Percentiles rank a stretch among this genome's conserved stretches.
Evolutionary conservation across 495 filamentous ascomycete species (phyloP).

Genomic region (Poronia punctata): DNA sequence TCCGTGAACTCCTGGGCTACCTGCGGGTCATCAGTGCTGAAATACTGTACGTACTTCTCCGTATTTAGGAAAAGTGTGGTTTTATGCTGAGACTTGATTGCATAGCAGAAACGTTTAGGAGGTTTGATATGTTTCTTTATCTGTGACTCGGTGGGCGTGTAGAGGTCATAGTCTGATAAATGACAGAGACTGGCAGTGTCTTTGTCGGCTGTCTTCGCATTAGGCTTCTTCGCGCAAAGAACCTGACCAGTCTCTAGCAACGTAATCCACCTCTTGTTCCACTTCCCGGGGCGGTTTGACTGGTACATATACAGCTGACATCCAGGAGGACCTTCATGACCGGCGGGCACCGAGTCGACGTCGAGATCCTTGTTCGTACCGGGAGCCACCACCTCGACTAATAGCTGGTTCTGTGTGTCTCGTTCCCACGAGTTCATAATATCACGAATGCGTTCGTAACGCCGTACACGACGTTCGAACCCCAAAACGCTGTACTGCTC

Average conservation of each 20-base stretch:
- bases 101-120: slow-evolving; percentile 75
- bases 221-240: slow-evolving; percentile 60
- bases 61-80: slow-evolving; percentile 74
- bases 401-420: slow-evolving; percentile 63
- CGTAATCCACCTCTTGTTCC: slow-evolving; percentile 80
- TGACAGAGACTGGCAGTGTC: slow-evolving; percentile 70
- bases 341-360: slow-evolving; percentile 45
- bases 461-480: slow-evolving; percentile 76
- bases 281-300: slow-evolving; percentile 70
- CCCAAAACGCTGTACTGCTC: slow-evolving; percentile 71
- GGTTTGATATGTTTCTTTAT: slow-evolving; percentile 58
- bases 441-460: slow-evolving; percentile 81
- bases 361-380: slow-evolving; percentile 35
- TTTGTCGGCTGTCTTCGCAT: slow-evolving; percentile 45
- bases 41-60: slow-evolving; percentile 86
- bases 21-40: slow-evolving; percentile 65
- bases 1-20: slow-evolving; percentile 62
- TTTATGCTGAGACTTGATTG: slow-evolving; percentile 91
- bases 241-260: slow-evolving; percentile 71
- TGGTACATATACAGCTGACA: slow-evolving; percentile 67
- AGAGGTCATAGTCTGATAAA: slow-evolving; percentile 90
- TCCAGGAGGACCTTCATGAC: slow-evolving; percentile 48
- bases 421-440: slow-evolving; percentile 88
- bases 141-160: slow-evolving; percentile 60
- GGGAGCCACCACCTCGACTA: slow-evolving; percentile 39